Evolutionary conservation across 495 filamentous ascomycete genomes (phyloP).

Genomic region (Astrothelium macrocarpum): DNA sequence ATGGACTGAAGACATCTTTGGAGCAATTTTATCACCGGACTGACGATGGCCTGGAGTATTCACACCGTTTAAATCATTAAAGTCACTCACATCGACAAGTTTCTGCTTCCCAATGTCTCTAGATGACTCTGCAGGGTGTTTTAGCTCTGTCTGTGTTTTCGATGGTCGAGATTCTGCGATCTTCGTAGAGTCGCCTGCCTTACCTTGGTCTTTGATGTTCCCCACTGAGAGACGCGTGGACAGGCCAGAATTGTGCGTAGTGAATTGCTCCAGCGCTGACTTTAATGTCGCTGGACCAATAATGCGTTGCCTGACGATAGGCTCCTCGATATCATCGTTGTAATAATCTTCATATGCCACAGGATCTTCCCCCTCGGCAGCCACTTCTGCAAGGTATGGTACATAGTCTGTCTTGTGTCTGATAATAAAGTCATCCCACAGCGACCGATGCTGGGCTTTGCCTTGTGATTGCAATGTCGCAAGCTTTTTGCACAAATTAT

Average conservation of each 20-base stretch:
- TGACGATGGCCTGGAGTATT: no score
- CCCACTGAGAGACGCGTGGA: not conserved
- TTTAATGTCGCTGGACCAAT: not conserved
- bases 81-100: no score
- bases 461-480: slow-evolving; percentile 15
- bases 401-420: slow-evolving; percentile 21
- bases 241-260: not conserved
- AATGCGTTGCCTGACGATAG: not conserved
- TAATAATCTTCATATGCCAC: slow-evolving; percentile 20
- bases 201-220: not conserved
- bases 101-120: no score
- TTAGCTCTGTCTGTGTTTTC: no score
- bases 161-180: no score
- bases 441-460: slow-evolving; percentile 19
- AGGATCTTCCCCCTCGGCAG: slow-evolving; percentile 12
- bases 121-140: no score
- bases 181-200: not conserved
- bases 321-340: slow-evolving; percentile 15
- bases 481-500: slow-evolving; percentile 18
- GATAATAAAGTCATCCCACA: slow-evolving; percentile 30
- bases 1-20: no score
- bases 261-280: not conserved
- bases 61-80: no score
- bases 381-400: slow-evolving; percentile 14
- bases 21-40: no score